These are phyloP conservation scores for Pseudomonodictys pantanalensis DNA, from an alignment of 495 filamentous ascomycete species.

Conservation along the genomic window DNA sequence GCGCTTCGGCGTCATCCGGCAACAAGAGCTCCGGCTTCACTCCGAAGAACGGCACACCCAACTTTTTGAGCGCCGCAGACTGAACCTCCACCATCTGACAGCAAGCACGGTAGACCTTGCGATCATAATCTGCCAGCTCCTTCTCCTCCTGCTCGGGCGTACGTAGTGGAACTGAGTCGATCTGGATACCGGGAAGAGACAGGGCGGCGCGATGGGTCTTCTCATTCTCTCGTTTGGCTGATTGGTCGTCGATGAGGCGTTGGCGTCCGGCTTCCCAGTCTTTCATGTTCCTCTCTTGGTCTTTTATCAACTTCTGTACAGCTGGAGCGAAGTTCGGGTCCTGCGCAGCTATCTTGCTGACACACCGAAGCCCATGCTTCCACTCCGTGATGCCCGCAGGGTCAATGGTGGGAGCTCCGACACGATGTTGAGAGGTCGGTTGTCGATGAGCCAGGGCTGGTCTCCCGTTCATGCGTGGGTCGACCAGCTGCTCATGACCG, in stretches of 20 bases:
- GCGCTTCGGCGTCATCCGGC: neutral
- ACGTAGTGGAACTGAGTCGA: conserved; percentile 14
- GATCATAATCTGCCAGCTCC: conserved; percentile 58
- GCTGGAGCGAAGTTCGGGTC: conserved; percentile 47
- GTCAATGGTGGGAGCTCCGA: conserved; percentile 38
- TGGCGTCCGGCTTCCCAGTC: conserved; percentile 58
- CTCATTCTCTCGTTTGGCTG: conserved; percentile 28
- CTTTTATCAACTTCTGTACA: conserved; percentile 55
- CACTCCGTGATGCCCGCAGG: conserved; percentile 64
- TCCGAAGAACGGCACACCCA: conserved; percentile 68
- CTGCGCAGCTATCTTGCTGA: conserved; percentile 56
- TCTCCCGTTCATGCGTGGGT: conserved; percentile 7
- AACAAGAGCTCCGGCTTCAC: conserved; percentile 46
- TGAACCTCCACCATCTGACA: conserved; percentile 59
- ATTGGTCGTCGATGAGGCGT: conserved; percentile 52
- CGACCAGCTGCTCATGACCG: neutral
- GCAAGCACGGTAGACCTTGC: conserved; percentile 60
- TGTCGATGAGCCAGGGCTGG: neutral
- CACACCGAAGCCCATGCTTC: conserved; percentile 58
- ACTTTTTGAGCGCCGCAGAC: conserved; percentile 50
- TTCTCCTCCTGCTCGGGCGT: conserved; percentile 49
- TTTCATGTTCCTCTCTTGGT: conserved; percentile 62
- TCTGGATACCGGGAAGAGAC: conserved; percentile 13
- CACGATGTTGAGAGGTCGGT: conserved; percentile 1
- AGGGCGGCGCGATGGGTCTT: neutral